Conservation (phyloP, 2,329 filamentous ascomycete genomes). For the Venturia pyrina region DNA sequence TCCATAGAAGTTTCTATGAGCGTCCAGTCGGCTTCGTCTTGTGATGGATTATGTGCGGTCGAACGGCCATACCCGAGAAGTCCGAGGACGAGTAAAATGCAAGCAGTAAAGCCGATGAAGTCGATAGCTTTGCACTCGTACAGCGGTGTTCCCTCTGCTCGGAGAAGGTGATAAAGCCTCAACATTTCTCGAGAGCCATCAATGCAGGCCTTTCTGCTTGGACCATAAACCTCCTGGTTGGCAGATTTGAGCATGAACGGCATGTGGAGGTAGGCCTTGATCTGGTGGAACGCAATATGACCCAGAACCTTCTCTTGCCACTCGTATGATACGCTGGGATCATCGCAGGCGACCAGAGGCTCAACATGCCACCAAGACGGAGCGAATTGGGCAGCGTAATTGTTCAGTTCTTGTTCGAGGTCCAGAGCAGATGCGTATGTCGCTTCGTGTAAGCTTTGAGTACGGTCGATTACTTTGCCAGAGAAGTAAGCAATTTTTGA, state of each 20-base stretch:
- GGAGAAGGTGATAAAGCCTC: constrained; percentile 29
- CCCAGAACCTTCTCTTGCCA: constrained; percentile 29
- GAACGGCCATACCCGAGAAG: constrained; percentile 27
- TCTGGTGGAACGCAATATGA: constrained; percentile 36
- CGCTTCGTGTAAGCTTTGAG: constrained; percentile 27
- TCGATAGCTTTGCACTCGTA: constrained; percentile 39
- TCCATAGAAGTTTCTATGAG: constrained; percentile 31
- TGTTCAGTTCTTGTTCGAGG: constrained; percentile 34
- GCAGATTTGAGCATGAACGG: constrained; percentile 11
- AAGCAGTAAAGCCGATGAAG: constrained; percentile 37
- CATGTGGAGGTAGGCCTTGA: constrained; percentile 25
- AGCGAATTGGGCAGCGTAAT: constrained; percentile 27
- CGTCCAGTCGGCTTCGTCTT: constrained; percentile 23
- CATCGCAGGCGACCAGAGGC: constrained; percentile 22
- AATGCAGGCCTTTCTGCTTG: constrained; percentile 26
- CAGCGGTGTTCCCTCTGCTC: constrained; percentile 25
- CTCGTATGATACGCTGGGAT: constrained; percentile 19
- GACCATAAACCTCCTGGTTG: constrained; percentile 4
- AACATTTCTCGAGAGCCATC: constrained; percentile 32
- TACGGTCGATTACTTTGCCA: constrained; percentile 35
- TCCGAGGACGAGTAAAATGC: constrained; percentile 34
- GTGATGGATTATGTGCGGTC: constrained; percentile 12
- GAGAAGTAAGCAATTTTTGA: constrained; percentile 29
- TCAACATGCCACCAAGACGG: constrained; percentile 29
- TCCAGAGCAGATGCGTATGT: constrained; percentile 30